Percentiles rank a stretch among this genome's conserved stretches.
Evolutionary conservation across 345 rosid species (phyloP).

Genomic region (Eucalyptus guilfoylei): DNA sequence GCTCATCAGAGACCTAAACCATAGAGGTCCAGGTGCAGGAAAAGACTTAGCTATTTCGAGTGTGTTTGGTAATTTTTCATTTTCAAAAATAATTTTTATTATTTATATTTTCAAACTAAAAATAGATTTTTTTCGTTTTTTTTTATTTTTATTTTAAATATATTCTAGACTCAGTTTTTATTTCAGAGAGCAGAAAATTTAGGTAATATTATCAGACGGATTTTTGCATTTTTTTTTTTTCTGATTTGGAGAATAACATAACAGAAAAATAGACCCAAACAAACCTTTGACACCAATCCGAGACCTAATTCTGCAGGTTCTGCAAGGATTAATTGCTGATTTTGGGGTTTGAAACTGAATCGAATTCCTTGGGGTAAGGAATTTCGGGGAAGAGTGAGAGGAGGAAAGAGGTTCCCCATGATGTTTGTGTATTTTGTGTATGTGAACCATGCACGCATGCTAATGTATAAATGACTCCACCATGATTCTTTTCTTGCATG

Average conservation of each 20-base stretch:
- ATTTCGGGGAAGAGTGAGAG: background rate
- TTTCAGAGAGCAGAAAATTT: too few relatives aligned
- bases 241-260: too few relatives aligned
- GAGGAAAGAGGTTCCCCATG: background rate
- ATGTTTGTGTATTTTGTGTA: background rate
- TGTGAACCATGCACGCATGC: background rate
- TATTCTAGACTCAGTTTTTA: too few relatives aligned
- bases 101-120: too few relatives aligned
- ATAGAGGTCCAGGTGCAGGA: background rate
- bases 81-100: too few relatives aligned
- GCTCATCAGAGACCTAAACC: background rate
- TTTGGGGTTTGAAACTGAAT: background rate
- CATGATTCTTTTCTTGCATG: background rate
- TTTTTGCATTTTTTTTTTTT: too few relatives aligned
- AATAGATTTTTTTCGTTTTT: rapidly evolving
- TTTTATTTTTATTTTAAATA: too few relatives aligned
- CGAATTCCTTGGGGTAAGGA: background rate
- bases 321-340: background rate
- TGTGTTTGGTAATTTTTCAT: too few relatives aligned
- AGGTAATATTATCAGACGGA: too few relatives aligned
- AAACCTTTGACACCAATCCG: background rate
- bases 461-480: background rate
- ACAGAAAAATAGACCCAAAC: too few relatives aligned
- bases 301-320: background rate
- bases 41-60: too few relatives aligned